Conservation (phyloP, 306 rosid genomes). For the Rosa lucieae region DNA sequence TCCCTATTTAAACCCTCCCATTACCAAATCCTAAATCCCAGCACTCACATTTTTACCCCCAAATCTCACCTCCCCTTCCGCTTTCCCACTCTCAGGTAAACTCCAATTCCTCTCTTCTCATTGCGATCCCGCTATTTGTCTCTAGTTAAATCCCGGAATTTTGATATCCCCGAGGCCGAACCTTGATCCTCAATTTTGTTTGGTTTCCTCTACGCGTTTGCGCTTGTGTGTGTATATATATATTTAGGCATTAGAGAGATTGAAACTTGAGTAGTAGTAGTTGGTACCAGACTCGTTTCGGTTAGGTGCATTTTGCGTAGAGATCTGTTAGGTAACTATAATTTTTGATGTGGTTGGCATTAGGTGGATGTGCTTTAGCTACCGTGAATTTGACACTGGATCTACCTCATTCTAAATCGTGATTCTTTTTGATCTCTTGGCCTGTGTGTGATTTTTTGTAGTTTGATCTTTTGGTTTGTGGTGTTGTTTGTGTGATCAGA, state of each 20-base stretch:
- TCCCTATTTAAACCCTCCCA: not conserved
- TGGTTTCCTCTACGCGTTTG: not conserved
- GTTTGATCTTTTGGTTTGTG: not conserved
- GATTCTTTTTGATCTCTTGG: not conserved
- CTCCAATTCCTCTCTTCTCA: conserved; percentile 5
- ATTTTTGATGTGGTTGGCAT: not conserved
- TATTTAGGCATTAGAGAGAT: not conserved
- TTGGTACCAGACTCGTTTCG: not conserved
- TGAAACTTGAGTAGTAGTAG: too few species aligned
- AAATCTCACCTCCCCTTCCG: not conserved
- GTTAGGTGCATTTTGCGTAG: conserved; percentile 8
- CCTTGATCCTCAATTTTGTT: conserved; percentile 15
- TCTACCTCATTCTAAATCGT: conserved; percentile 13
- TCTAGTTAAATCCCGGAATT: conserved; percentile 6
- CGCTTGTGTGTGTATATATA: not conserved
- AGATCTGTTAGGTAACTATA: conserved; percentile 17
- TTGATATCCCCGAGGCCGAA: conserved; percentile 10
- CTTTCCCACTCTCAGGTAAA: conserved; percentile 31
- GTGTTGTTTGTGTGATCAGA: conserved; percentile 26
- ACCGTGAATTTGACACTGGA: not conserved
- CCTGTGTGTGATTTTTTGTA: not conserved
- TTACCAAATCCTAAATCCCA: conserved; percentile 16
- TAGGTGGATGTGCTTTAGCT: not conserved
- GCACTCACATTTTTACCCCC: conserved; percentile 15
- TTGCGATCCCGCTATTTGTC: conserved; percentile 13